Evolutionary conservation across 805 yeast genomes (phyloP), one percentile per base, ranked within the genome.

Genomic region (Lipomyces spencermartinsiae): DNA sequence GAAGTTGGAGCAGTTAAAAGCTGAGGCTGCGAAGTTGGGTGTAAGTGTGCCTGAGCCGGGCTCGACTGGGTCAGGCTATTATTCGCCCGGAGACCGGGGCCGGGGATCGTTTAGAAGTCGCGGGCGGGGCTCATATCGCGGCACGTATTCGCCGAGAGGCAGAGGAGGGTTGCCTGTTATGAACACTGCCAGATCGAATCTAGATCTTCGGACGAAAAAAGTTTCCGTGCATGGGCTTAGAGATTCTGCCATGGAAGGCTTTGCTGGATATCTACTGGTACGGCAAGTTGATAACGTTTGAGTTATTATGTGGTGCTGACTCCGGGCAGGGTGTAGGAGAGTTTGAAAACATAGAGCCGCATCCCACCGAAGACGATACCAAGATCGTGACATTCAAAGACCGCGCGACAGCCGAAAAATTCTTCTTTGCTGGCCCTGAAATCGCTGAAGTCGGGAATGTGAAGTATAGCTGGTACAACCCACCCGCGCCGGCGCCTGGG

Each of bases 201-300:
- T 81, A 22, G 84, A 81, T 68, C 71, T 79, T 43, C 76, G 84
- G 14, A 81, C 84, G 7, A 79, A 77, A 64, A 68, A 73, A 35
- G 79, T 81, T 3, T 61, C 71, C n/a, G 74, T 82, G 8, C 56
- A 61, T 5, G 80, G 80, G 5, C 71, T 81, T 1, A 56, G 75
- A 1, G 68, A 70, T 16, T 76, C 74, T 19, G 72, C 71, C 43
- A 79, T 78, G 61, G 83, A 80, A 66, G 72, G 75, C 10, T 71
- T 81, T 31, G 69, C 77, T 43, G 69, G 75, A 19, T 71, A 73
- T 57, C 71, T 81, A 16, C 73, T 71, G 67, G 64, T 70, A 6
- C 67, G 67, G 60, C 33, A 9, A 53, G 10, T 22, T n/a, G 29
- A 53, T 25, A 7, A 19, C n/a, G 25, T 53, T n/a, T 8, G 7